A percentile compares a stretch with the other conserved stretches of the same genome.
phyloP scores from a whole-genome alignment of 2,329 filamentous ascomycete species.

The Akanthomyces uredinophilus region DNA sequence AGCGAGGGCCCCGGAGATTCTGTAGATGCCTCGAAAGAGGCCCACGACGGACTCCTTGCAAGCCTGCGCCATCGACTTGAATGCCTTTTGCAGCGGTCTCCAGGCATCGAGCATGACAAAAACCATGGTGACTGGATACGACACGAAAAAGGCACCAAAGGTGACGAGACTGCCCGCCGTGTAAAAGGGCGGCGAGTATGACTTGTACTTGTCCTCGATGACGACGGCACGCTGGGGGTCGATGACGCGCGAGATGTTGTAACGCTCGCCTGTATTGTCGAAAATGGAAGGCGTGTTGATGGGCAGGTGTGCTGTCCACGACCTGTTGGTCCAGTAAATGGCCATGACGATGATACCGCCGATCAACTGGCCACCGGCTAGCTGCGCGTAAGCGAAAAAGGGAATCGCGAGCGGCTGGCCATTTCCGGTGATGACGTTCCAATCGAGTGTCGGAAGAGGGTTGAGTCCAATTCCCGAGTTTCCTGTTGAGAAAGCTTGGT shows the following conservation, averaged over 20 bases:
- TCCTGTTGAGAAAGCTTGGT: not conserved
- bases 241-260: constrained; percentile 41
- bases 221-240: constrained; percentile 26
- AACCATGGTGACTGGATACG: constrained; percentile 30
- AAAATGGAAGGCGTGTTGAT: constrained; percentile 43
- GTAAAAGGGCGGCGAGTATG: constrained; percentile 31
- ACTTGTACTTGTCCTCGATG: constrained; percentile 30
- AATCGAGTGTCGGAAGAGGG: constrained; percentile 11
- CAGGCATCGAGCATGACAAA: constrained; percentile 32
- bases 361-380: not conserved
- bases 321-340: constrained; percentile 30
- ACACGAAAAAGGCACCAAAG: constrained; percentile 29
- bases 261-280: constrained; percentile 37
- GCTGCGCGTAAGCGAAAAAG: constrained; percentile 6
- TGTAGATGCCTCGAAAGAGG: constrained; percentile 19
- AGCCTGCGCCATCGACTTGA: not conserved
- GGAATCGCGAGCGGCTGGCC: constrained; percentile 4
- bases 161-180: constrained; percentile 27
- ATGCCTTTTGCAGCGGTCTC: constrained; percentile 12
- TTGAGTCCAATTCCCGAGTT: not conserved
- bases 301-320: constrained; percentile 40
- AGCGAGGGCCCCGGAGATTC: constrained; percentile 22
- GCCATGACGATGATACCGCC: not conserved
- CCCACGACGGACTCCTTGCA: not conserved
- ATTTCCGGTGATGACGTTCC: constrained; percentile 3